Base-by-base conservation (phyloP, 441 rosid genomes). In the Corymbia calophylla region DNA sequence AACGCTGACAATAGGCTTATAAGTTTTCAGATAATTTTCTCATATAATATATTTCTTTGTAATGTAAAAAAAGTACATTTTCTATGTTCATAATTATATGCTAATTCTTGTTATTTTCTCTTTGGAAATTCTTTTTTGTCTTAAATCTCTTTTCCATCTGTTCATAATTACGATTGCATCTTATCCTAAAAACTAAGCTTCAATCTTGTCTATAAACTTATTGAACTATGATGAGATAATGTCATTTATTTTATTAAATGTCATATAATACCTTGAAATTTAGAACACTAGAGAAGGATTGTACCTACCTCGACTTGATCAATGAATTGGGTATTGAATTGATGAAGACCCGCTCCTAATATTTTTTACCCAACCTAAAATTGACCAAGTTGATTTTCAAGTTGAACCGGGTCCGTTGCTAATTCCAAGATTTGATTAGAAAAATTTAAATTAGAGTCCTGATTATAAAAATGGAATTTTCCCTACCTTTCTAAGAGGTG, bases 371-470 rank as follows among this genome's bases (percentile, higher is more conserved):
- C 29, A 5, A 10, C 19, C 32, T n/a, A 10, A n/a, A 64, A 31
- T 17, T 3, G 6, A 17, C 9, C 1, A 8, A 29, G 16, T 27
- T 7, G 25, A 12, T 6, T 19, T 19, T 2, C 0, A 0, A 21
- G 82, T 35, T 39, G 6, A 73, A 39, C 23, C 8, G 9, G 15
- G 5, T 39, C 8, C 0, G 5, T 73, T 18, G 8, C 29, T 39
- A 4, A 7, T 16, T 29, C 25, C 29, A 19, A 6, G 12, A 5
- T 73, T 39, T 73, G 82, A 21, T 70, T 70, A 70, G 27, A 35
- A 9, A 18, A 4, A 5, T 70, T 19, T 13, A 21, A 70, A 70
- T 2, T 2, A 18, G 25, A 23, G 49, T 10, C 49, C 4, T 39
- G 15, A 3, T 44, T 7, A 39, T 25, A 73, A 21, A 39, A 31